Evolutionary conservation across 2,329 filamentous ascomycete species (phyloP).

Genomic region (Ophiostoma populinum): DNA sequence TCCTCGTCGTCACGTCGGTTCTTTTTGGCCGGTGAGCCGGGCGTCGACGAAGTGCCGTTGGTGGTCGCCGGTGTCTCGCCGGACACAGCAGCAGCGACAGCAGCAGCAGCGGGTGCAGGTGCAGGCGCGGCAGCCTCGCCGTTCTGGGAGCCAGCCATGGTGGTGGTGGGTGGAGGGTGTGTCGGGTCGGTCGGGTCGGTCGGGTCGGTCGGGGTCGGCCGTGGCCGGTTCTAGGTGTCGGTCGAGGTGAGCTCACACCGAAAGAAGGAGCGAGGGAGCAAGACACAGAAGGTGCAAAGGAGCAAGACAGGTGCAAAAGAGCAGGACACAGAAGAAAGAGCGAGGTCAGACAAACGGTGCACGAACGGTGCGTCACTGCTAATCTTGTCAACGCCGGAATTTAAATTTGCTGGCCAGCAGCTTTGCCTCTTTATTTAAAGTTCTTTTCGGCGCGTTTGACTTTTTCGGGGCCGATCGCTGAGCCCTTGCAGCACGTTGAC

Average conservation of each 20-base stretch:
- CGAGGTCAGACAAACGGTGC: neutral
- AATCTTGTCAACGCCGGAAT: neutral
- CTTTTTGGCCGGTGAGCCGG: neutral
- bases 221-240: too few relatives aligned
- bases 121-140: conserved; percentile 1
- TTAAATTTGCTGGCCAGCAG: neutral
- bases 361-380: neutral
- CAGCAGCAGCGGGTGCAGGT: too few relatives aligned
- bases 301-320: neutral
- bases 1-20: neutral
- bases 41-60: neutral
- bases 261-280: neutral
- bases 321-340: neutral
- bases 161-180: neutral
- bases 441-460: neutral
- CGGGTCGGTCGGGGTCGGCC: too few relatives aligned
- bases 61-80: too few relatives aligned
- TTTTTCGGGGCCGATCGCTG: too few relatives aligned
- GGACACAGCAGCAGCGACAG: too few relatives aligned
- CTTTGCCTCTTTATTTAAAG: neutral
- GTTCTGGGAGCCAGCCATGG: conserved; percentile 5
- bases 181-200: too few relatives aligned
- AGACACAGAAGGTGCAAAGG: neutral
- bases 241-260: too few relatives aligned
- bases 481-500: neutral